Evolutionary conservation across 768 basidiomycete species (phyloP), one percentile per base, ranked within the genome.

Genomic region (Pleurotus sapidus): DNA sequence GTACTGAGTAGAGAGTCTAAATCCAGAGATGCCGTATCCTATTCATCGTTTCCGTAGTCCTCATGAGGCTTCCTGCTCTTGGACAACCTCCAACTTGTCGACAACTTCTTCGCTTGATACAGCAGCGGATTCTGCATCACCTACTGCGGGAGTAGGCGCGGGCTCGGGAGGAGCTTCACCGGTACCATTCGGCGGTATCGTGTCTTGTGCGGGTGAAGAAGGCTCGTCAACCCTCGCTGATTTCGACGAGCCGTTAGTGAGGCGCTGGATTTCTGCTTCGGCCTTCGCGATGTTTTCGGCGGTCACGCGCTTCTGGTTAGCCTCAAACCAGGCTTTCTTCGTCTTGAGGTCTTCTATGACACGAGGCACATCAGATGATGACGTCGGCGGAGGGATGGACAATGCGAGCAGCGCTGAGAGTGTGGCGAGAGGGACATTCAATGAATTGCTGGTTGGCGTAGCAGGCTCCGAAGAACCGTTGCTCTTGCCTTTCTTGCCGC

Each of bases 291-390:
- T 75, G 63, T 91, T 91, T 66, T 91, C 90, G 4, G 83, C 81
- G 2, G 92, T 93, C 60, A 82, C 83, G 20, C 84, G 84, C 24
- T 82, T 83, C 72, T 95, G 94, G 74, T 98, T 98, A 30, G 91
- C 95, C 69, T 89, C 86, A 66, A 86, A 97, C 94, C 95, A 98
- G 20, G 87, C 80, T 76, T 95, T 95, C 82, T 98, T 99, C 50
- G 84, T 91, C 72, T 89, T 89, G 57, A 99, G 80, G 69, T 97
- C 92, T 66, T 92, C 90, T 57, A 98, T 78, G 47, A 93, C 84
- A 54, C 93, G 89, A 55, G 87, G 81, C 34, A 95, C 81, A 61
- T 99, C 95, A 4, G 79, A 75, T 42, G 80, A 70, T 9, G 88
- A 87, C 15, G 84, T 78, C 0, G 97, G 97, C 23, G 95, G 91